phyloP scores from a whole-genome alignment of 768 basidiomycete genomes.

The Pholiota molesta region DNA sequence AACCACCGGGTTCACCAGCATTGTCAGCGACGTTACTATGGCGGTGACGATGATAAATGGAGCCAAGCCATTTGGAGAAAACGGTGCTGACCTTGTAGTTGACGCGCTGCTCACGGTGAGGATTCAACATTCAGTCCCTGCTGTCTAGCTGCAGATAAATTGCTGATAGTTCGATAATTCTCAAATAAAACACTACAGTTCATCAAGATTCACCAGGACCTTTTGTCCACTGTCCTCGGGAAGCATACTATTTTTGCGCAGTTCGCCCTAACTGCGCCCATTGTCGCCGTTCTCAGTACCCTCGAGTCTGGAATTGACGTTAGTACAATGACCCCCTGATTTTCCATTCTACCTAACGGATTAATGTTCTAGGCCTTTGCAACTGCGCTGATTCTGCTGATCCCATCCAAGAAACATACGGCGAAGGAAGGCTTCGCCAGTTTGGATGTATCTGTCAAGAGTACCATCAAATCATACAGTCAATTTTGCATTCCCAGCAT shows the following conservation, averaged over 20 bases:
- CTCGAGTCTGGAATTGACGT: conserved; percentile 14
- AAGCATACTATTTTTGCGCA: conserved; percentile 18
- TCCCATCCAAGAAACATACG: background rate
- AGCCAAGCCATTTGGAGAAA: background rate
- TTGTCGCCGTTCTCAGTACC: background rate
- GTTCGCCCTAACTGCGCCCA: conserved; percentile 13
- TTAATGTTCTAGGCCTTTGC: background rate
- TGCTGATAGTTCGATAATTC: too few relatives aligned
- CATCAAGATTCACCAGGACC: conserved; percentile 11
- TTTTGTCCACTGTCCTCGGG: conserved; percentile 16
- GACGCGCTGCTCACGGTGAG: background rate
- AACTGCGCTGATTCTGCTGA: conserved; percentile 1
- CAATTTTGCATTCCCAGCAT: conserved; percentile 4
- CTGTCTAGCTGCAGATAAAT: too few relatives aligned
- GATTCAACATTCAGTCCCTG: background rate
- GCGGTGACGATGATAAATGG: background rate
- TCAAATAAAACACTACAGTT: conserved; percentile 4
- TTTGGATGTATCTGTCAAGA: background rate
- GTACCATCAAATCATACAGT: background rate
- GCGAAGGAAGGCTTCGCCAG: background rate
- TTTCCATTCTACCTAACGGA: background rate
- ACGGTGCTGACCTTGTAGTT: background rate
- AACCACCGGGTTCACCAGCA: background rate
- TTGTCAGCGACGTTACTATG: background rate
- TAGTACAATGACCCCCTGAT: background rate